Conservation (phyloP, 805 yeast species). For the Myxozyma neotropica region DNA sequence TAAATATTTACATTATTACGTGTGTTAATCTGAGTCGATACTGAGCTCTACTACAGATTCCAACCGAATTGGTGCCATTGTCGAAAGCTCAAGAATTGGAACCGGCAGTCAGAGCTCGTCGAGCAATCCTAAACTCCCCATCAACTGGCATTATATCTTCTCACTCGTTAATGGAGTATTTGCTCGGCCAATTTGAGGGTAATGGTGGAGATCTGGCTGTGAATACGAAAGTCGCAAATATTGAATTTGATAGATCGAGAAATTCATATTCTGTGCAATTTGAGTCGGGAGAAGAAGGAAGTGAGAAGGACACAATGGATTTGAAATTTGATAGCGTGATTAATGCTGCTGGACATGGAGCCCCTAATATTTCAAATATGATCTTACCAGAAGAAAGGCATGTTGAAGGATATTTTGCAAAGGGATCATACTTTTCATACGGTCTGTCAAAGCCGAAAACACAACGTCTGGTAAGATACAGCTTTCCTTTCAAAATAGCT, state of each 20-base stretch:
- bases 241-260: constrained; percentile 36
- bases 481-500: not conserved
- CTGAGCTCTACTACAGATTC: constrained; percentile 41
- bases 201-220: constrained; percentile 66
- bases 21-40: not conserved
- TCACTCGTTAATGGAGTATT: constrained; percentile 69
- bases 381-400: constrained; percentile 66
- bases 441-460: constrained; percentile 54
- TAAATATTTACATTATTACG: constrained; percentile 3
- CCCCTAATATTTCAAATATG: constrained; percentile 71
- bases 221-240: constrained; percentile 57
- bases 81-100: constrained; percentile 53
- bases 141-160: constrained; percentile 84
- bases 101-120: constrained; percentile 66
- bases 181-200: constrained; percentile 56
- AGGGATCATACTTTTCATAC: constrained; percentile 78
- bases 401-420: constrained; percentile 66
- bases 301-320: constrained; percentile 39
- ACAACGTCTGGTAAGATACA: constrained; percentile 45
- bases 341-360: constrained; percentile 79
- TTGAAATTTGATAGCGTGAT: constrained; percentile 61
- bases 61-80: constrained; percentile 58
- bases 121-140: constrained; percentile 70
- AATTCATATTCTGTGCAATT: constrained; percentile 36
- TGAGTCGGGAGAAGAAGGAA: constrained; percentile 36